Evolutionary conservation across 805 yeast genomes (phyloP), one percentile per base, ranked within the genome.

Genomic region (Kodamaea lidongshanica): DNA sequence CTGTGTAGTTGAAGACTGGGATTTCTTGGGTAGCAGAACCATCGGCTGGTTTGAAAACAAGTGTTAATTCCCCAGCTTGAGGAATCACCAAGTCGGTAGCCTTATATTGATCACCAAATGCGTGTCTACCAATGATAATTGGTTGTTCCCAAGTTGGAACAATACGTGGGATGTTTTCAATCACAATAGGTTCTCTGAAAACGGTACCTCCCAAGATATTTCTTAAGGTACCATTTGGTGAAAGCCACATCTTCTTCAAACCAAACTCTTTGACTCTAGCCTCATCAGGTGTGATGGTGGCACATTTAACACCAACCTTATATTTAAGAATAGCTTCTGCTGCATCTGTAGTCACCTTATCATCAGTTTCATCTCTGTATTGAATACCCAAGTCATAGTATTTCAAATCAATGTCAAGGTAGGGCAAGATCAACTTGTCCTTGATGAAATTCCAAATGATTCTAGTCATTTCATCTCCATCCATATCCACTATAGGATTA

Each of bases 391-490:
- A 65, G 54, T 82, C 92, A 54, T 78, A 82, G 56, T 81, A 81
- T 46, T 80, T 78, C 54, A 82, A 64, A 42, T 81, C 86, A 25
- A 82, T 69, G 41, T 82, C 82, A 40, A 82, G 56, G 52, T 74
- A 79, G 6, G 89, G 92, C 37, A 62, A 51, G 47, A 82, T 71
- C 45, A 82, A 67, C 51, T 75, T 72, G 37, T 70, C 72, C 55
- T 79, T 80, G 60, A 82, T 82, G 46, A 72, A 65, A 40, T 74
- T 69, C 92, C 92, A 82, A 54, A 82, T 82, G 50, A 82, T 80
- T 55, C 89, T 67, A 40, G 92, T 82, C 89, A 79, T 80, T 55
- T 82, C 92, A 55, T 82, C 92, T 46, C 92, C 92, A 48, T 81
- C 88, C 50, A 82, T 53, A 43, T 82, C 92, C 34, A 82, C 92